Evolutionary conservation across 2,329 filamentous ascomycete species (phyloP), one percentile per base, ranked within the genome.

Genomic region (Amauroascus niger): DNA sequence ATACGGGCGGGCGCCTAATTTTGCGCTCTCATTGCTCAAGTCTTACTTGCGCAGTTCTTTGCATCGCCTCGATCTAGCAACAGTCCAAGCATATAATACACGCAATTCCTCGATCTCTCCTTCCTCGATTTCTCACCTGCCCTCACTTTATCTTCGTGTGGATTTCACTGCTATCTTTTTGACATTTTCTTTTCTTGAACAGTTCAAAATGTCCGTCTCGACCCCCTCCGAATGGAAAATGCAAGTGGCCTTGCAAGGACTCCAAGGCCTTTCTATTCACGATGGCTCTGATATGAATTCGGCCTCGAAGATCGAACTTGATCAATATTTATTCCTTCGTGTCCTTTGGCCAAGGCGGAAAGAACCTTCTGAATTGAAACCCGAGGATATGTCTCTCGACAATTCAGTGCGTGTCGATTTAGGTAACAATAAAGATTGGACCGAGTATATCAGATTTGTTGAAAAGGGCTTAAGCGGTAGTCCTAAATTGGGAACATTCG

Each of bases 261-360:
- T 47, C 4, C 14, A 32, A 18, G 26, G 30, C 26, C 6, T 30
- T 4, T 47, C 44, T 11, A n/a, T 47, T 32, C 22, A 32, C 26
- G 47, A 47, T 47, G 44, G n/a, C 9, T 3, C 7, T 32, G 9
- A 32, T 3, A 4, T 16, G 13, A 40, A 53, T 3, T 58, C 56
- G 1, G 56, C 49, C n/a, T 58, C 56, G 2, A 58, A 56, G 37
- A 56, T 56, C 14, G 30, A 48, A 14, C 6, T 39, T 8, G 18
- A 13, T 2, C 56, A 58, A 22, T 58, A 50, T 22, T 48, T 58
- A 16, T 32, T 50, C 4, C 48, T 58, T 4, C 54, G 51, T n/a
- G 48, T 47, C 11, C 20, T 56, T 1, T 58, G 56, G 54, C 35
- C 35, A 39, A 51, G 40, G n/a, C 26, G 1, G 7, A 22, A 14